Evolutionary conservation across 768 basidiomycete species (phyloP).

Genomic region (Mycena metata): DNA sequence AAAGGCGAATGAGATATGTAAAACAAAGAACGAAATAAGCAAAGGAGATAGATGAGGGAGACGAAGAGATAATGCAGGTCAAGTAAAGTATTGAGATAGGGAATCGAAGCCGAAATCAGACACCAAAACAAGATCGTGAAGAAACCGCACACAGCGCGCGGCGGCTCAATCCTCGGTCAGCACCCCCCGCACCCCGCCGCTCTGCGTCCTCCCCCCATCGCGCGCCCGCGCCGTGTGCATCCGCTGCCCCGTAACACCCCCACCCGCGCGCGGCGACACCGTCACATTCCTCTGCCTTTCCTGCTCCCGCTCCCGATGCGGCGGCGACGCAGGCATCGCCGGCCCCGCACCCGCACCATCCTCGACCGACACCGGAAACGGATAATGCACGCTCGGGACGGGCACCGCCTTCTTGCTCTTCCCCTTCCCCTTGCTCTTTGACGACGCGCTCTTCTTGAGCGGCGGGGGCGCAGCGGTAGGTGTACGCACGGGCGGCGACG

Average conservation of each 20-base stretch:
- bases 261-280: conserved; percentile 40
- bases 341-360: conserved; percentile 46
- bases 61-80: conserved; percentile 7
- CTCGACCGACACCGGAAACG: conserved; percentile 71
- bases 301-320: conserved; percentile 35
- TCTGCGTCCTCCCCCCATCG: conserved; percentile 88
- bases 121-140: background rate
- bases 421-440: conserved; percentile 52
- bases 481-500: no score
- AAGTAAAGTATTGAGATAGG: conserved; percentile 5
- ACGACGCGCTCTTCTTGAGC: conserved; percentile 32
- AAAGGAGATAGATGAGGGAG: background rate
- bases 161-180: conserved; percentile 56
- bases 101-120: background rate
- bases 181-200: conserved; percentile 86
- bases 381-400: conserved; percentile 65
- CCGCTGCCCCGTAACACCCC: conserved; percentile 49
- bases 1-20: conserved; percentile 21
- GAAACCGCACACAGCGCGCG: background rate
- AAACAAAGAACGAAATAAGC: background rate
- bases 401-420: conserved; percentile 57
- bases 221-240: conserved; percentile 83
- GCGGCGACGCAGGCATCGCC: conserved; percentile 28
- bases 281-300: conserved; percentile 33
- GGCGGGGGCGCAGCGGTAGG: conserved; percentile 34